These are phyloP conservation scores for Fusarium kyushuense DNA, from an alignment of 2,329 filamentous ascomycete genomes.

Conservation along the genomic window DNA sequence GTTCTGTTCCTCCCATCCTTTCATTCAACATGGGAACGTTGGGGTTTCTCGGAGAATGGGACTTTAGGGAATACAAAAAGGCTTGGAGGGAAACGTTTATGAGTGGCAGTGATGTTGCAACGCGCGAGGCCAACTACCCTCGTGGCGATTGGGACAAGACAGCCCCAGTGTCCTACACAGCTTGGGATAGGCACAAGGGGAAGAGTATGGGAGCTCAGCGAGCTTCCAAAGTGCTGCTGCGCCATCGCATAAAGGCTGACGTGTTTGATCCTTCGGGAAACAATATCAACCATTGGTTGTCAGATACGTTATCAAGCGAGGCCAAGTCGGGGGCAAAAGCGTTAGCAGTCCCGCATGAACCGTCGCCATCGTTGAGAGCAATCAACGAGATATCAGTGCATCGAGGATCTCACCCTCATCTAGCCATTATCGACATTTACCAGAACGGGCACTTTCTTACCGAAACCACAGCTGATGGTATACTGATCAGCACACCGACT, in stretches of 20 bases:
- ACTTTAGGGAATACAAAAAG: slow-evolving; percentile 90
- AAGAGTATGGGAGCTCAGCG: slow-evolving; percentile 83
- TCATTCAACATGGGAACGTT: slow-evolving; percentile 98
- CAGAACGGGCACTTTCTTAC: slow-evolving; percentile 91
- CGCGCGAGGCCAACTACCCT: slow-evolving; percentile 58
- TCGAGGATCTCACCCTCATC: slow-evolving; percentile 87
- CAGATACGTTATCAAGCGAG: slow-evolving; percentile 59
- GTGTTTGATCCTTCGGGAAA: slow-evolving; percentile 78
- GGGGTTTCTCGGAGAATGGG: slow-evolving; percentile 96
- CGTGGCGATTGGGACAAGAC: slow-evolving; percentile 47
- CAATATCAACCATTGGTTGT: slow-evolving; percentile 67
- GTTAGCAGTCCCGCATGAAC: slow-evolving; percentile 53
- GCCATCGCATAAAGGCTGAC: slow-evolving; percentile 87
- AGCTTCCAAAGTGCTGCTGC: slow-evolving; percentile 83
- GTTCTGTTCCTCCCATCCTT: slow-evolving; percentile 87
- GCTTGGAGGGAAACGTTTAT: slow-evolving; percentile 95
- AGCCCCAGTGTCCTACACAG: slow-evolving; percentile 44
- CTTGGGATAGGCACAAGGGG: slow-evolving; percentile 80
- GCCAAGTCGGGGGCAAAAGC: slow-evolving; percentile 55
- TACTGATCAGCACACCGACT: slow-evolving; percentile 93
- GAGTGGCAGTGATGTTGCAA: slow-evolving; percentile 69
- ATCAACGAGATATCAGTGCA: slow-evolving; percentile 98
- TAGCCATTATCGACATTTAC: slow-evolving; percentile 91
- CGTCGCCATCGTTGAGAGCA: slow-evolving; percentile 69
- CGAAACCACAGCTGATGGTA: slow-evolving; percentile 93